These are phyloP conservation scores for Punica granatum DNA, from an alignment of 345 rosid species.

Conservation along the genomic window DNA sequence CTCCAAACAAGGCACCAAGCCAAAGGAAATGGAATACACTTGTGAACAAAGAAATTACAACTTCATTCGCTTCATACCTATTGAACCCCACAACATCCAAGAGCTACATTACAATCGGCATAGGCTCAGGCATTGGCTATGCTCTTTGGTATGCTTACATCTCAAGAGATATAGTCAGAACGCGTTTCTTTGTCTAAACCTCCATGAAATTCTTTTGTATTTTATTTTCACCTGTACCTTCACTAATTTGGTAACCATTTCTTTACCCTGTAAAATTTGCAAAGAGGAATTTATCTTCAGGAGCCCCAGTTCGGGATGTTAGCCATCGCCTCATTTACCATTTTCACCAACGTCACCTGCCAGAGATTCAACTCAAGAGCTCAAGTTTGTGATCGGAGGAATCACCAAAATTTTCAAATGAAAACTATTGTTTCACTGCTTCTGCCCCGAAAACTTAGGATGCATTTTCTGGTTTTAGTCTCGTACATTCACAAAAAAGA, in stretches of 20 bases:
- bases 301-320: conserved; percentile 2
- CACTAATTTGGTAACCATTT: neutral
- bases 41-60: neutral
- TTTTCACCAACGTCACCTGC: conserved; percentile 5
- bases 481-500: neutral
- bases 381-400: neutral
- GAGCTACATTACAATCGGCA: neutral
- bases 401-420: neutral
- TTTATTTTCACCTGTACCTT: neutral
- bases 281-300: neutral
- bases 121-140: too few relatives aligned
- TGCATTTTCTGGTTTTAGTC: neutral
- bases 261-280: neutral
- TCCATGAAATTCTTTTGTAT: neutral
- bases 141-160: too few relatives aligned
- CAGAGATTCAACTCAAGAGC: neutral
- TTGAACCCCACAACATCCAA: neutral
- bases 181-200: too few relatives aligned
- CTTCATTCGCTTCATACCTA: neutral
- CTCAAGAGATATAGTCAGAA: too few relatives aligned
- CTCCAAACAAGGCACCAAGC: too few relatives aligned
- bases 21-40: too few relatives aligned
- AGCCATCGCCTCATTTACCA: conserved; percentile 1
- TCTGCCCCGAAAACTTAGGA: neutral
- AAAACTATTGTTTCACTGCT: neutral